Evolutionary conservation across 163 green algal species (phyloP).

Genomic region (Coccomyxa subellipsoidea): DNA sequence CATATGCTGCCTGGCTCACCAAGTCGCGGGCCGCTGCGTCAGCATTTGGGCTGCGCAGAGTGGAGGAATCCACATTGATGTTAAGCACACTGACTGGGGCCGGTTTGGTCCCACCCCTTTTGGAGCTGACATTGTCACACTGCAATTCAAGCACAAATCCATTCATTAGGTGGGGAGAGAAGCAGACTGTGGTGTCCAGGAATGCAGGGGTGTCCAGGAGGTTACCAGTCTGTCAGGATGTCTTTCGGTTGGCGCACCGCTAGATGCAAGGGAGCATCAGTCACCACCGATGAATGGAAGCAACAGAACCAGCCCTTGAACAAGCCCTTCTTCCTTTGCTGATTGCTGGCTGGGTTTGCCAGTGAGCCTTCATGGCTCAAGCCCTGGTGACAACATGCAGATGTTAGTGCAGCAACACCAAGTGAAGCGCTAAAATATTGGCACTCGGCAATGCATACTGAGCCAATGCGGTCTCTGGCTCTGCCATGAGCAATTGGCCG

Average conservation of each 20-base stretch:
- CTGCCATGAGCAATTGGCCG: not conserved
- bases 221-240: not conserved
- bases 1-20: not conserved
- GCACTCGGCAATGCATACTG: no score
- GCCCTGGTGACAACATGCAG: no score
- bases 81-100: not conserved
- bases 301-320: not conserved
- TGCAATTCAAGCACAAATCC: not conserved
- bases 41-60: not conserved
- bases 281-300: not conserved
- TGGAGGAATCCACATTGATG: not conserved
- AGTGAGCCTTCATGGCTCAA: not conserved
- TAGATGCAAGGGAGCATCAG: not conserved
- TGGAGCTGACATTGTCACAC: not conserved
- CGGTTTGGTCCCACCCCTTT: not conserved
- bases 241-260: not conserved
- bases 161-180: no score
- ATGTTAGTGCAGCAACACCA: no score
- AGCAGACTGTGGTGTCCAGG: no score
- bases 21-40: not conserved
- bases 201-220: no score
- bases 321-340: not conserved
- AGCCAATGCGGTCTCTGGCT: no score
- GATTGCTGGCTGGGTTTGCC: not conserved
- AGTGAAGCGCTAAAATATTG: no score